A percentile compares a stretch with the other conserved stretches of the same genome.
phyloP scores from a whole-genome alignment of 1,139 yeast species.

The Suhomyces yuchorum region DNA sequence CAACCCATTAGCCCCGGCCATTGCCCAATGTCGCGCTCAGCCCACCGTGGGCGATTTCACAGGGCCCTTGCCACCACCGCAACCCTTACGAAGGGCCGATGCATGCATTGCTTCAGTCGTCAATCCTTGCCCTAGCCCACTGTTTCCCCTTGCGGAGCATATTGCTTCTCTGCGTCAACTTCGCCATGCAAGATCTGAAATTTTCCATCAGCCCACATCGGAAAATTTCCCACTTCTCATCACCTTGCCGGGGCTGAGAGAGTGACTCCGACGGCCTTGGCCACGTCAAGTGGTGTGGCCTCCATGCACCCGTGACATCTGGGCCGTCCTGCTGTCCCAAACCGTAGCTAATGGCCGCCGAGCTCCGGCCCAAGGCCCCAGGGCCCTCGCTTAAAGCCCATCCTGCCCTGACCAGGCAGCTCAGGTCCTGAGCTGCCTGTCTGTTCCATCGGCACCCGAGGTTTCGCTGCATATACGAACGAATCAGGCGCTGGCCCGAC shows the following conservation, averaged over 20 bases:
- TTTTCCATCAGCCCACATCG: conserved; percentile 3
- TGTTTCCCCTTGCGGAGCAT: background rate
- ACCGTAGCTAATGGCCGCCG: background rate
- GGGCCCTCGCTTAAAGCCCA: too few species aligned
- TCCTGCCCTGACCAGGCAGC: too few species aligned
- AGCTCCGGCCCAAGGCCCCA: too few species aligned
- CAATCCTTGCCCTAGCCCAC: background rate
- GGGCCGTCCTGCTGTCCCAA: background rate
- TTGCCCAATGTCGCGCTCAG: too few species aligned
- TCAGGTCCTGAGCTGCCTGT: too few species aligned
- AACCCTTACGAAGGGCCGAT: too few species aligned
- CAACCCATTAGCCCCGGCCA: too few species aligned
- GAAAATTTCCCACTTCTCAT: background rate
- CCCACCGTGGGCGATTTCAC: too few species aligned
- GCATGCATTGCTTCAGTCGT: background rate
- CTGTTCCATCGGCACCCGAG: background rate
- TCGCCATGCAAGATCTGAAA: background rate
- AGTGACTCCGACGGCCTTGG: background rate
- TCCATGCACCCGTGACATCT: background rate
- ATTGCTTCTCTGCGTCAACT: background rate
- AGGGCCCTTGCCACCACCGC: too few species aligned
- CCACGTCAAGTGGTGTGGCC: background rate
- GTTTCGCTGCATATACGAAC: background rate
- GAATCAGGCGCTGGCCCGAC: background rate
- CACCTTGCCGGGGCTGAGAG: background rate